These are phyloP conservation scores for Lentinula boryana DNA, from an alignment of 768 basidiomycete genomes.

Conservation along the genomic window DNA sequence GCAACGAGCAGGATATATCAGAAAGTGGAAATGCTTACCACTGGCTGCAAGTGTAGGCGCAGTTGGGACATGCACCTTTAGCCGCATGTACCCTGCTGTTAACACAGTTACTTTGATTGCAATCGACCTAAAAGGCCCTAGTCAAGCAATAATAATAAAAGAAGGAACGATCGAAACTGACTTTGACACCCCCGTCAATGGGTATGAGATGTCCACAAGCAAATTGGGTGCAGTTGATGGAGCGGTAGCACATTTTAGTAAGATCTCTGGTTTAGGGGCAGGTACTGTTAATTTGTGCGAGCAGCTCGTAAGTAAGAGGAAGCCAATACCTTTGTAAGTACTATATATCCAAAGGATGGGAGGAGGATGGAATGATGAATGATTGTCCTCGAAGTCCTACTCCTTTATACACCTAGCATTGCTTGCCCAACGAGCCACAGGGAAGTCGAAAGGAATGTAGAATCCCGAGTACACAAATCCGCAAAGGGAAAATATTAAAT, in stretches of 20 bases:
- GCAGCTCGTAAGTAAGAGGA: not conserved
- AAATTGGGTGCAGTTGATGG: not conserved
- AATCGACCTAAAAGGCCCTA: not conserved
- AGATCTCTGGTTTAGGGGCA: not conserved
- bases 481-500: not conserved
- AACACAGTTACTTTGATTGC: not conserved
- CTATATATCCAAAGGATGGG: not conserved
- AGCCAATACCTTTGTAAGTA: not conserved
- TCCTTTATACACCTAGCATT: not conserved
- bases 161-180: not conserved
- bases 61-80: not conserved
- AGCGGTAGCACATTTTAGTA: slow-evolving; percentile 1
- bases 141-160: not conserved
- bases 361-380: not conserved
- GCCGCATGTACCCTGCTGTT: not conserved
- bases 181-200: not conserved
- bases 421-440: not conserved
- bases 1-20: not conserved
- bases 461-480: not conserved
- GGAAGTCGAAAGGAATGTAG: not conserved
- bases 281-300: not conserved
- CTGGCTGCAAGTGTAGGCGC: not conserved
- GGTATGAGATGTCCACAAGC: slow-evolving; percentile 3
- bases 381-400: not conserved
- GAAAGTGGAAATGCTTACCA: not conserved